Percentiles rank a stretch among this genome's conserved stretches.
These are phyloP conservation scores for Chloris gayana DNA, from an alignment of 176 grass and related monocot genomes.

Conservation along the genomic window DNA sequence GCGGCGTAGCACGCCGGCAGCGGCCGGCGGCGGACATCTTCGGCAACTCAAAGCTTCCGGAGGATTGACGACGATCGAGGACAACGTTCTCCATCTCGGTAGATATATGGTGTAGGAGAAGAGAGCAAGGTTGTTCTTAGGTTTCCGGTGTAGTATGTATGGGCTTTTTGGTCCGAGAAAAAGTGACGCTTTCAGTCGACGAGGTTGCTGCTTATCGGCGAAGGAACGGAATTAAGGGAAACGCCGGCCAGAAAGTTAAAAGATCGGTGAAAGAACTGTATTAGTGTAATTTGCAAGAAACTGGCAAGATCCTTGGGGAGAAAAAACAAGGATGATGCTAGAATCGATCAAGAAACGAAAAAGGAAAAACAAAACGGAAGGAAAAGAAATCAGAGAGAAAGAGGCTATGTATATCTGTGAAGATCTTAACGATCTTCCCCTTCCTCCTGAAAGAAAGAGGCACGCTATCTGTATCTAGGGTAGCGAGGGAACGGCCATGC, in stretches of 20 bases:
- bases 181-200: neutral
- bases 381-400: slow-evolving; percentile 8
- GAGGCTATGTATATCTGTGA: slow-evolving; percentile 36
- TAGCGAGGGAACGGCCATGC: slow-evolving; percentile 40
- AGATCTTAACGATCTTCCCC: slow-evolving; percentile 35
- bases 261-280: slow-evolving; percentile 28
- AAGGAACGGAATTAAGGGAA: neutral
- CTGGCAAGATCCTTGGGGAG: slow-evolving; percentile 43
- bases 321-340: slow-evolving; percentile 66
- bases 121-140: neutral
- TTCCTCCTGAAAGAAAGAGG: neutral
- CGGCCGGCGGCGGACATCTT: slow-evolving; percentile 26
- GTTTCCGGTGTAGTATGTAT: neutral
- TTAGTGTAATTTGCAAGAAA: slow-evolving; percentile 38
- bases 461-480: slow-evolving; percentile 13
- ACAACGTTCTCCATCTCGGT: slow-evolving; percentile 53
- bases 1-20: slow-evolving; percentile 4
- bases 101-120: neutral
- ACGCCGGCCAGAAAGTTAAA: neutral
- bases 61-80: slow-evolving; percentile 43
- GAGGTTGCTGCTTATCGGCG: neutral
- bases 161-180: neutral
- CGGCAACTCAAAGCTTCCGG: slow-evolving; percentile 40
- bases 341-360: slow-evolving; percentile 32
- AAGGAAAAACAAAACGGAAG: neutral